phyloP scores from a whole-genome alignment of 352 stramenopile genomes.

The Blastocystis sp. region DNA sequence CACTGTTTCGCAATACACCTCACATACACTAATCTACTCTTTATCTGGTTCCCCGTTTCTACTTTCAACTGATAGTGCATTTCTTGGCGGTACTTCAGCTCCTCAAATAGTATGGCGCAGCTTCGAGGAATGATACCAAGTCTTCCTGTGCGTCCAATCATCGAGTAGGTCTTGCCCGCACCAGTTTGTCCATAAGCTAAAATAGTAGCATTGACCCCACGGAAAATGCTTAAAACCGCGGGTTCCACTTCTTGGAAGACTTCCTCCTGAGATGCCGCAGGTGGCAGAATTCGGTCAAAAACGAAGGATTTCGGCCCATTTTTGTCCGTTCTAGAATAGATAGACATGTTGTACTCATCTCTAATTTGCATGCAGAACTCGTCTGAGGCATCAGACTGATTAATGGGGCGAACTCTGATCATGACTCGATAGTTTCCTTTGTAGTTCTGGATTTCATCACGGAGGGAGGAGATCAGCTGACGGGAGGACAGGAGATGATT shows the following conservation, averaged over 20 bases:
- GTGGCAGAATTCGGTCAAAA: conserved; percentile 10
- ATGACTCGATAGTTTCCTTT: conserved; percentile 37
- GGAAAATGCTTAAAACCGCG: background rate
- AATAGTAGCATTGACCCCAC: conserved; percentile 69
- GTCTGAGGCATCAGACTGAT: background rate
- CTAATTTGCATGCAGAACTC: background rate
- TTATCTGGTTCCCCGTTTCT: background rate
- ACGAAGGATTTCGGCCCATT: background rate
- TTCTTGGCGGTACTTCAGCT: conserved; percentile 64
- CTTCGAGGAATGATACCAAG: conserved; percentile 69
- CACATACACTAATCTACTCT: conserved; percentile 49
- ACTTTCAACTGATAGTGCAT: conserved; percentile 9
- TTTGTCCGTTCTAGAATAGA: background rate
- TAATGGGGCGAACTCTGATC: background rate
- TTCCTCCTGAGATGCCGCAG: background rate
- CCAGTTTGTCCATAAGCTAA: conserved; percentile 72
- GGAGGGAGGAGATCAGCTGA: background rate
- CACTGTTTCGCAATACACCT: conserved; percentile 59
- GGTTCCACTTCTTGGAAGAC: conserved; percentile 2
- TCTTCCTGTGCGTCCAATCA: conserved; percentile 70
- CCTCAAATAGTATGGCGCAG: conserved; percentile 68
- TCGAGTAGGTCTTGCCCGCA: conserved; percentile 72
- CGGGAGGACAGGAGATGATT: background rate
- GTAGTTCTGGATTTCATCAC: conserved; percentile 24
- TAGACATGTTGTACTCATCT: background rate